Evolutionary conservation across 2,329 filamentous ascomycete species (phyloP), one percentile per base, ranked within the genome.

Genomic region (Exserohilum turcica): DNA sequence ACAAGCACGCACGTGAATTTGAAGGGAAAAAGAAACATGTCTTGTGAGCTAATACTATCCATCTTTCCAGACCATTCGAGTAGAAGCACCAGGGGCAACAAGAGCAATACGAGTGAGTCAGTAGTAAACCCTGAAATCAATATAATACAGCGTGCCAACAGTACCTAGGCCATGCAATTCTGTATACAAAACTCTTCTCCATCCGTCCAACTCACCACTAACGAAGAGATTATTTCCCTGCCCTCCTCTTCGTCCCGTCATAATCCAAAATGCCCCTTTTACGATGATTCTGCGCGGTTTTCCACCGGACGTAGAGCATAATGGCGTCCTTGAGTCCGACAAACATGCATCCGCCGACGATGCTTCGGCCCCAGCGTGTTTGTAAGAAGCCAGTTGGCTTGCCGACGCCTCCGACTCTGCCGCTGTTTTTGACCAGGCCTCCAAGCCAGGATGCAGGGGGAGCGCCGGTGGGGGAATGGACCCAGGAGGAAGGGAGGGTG

Each of bases 341-440:
- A 66, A 93, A 96, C 16, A 96, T 76, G 70, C 91, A 94, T 0
- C 94, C 94, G 1, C 94, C 94, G 1, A 94, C 82, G 2, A 99
- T 79, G 66, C 90, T 97, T 50, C 94, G 82, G 1, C 92, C 94
- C 91, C 94, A 97, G 53, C 87, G 86, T 63, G 89, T 85, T 68
- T 94, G 90, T 28, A 99, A 74, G 21, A 97, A 79, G 0, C 89
- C 87, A 0, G 84, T 84, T 3, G 82, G 78, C 31, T 79, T 71
- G 27, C 71, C 56, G 8, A 28, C 54, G 10, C n/a, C 46, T 9
- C 61, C 60, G 0, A 36, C 43, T 13, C 32, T 54, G 3, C 64
- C 48, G 19, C 60, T 40, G 10, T 52, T 48, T 12, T 52, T 49
- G 13, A 59, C 39, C 64, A 61, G 66, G 1, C 64, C 63, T 1